Evolutionary conservation across 495 filamentous ascomycete species (phyloP).

Genomic region (Amorphotheca resinae): DNA sequence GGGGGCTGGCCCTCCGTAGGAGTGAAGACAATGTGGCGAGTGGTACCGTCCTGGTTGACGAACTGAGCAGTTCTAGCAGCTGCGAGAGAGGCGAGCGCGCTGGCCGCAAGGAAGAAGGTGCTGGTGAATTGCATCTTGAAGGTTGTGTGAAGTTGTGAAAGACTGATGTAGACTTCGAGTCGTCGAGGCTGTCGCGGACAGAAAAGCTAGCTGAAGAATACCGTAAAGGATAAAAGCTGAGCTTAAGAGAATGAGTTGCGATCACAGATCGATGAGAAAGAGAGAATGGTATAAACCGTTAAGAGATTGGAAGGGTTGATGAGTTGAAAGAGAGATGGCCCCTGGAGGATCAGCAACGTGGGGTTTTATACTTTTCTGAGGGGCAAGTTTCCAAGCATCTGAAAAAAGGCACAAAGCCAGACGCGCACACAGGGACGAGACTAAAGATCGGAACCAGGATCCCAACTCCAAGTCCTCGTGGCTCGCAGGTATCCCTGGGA

Average conservation of each 20-base stretch:
- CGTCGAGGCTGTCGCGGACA: constrained; percentile 14
- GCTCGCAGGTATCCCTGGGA: too few species aligned
- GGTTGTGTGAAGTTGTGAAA: background rate
- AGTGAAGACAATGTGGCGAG: constrained; percentile 33
- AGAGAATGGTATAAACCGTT: constrained; percentile 8
- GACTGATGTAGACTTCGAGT: constrained; percentile 5
- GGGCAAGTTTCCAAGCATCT: too few species aligned
- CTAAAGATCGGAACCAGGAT: too few species aligned
- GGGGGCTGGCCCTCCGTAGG: constrained; percentile 18
- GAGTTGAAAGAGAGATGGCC: too few species aligned
- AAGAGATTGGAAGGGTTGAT: too few species aligned
- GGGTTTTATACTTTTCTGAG: too few species aligned
- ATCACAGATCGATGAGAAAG: constrained; percentile 13
- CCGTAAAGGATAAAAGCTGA: constrained; percentile 4
- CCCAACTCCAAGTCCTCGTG: too few species aligned
- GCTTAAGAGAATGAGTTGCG: constrained; percentile 8
- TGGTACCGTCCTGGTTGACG: constrained; percentile 33
- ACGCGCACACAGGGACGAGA: too few species aligned
- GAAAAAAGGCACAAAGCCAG: too few species aligned
- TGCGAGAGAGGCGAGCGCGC: constrained; percentile 21
- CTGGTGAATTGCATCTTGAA: constrained; percentile 15
- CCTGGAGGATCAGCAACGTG: too few species aligned
- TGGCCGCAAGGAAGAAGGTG: constrained; percentile 15
- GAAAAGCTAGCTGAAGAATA: constrained; percentile 5
- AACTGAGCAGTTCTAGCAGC: constrained; percentile 35